Base-by-base conservation (phyloP, 108 stramenopile species). In the Cyclotella atomus region DNA sequence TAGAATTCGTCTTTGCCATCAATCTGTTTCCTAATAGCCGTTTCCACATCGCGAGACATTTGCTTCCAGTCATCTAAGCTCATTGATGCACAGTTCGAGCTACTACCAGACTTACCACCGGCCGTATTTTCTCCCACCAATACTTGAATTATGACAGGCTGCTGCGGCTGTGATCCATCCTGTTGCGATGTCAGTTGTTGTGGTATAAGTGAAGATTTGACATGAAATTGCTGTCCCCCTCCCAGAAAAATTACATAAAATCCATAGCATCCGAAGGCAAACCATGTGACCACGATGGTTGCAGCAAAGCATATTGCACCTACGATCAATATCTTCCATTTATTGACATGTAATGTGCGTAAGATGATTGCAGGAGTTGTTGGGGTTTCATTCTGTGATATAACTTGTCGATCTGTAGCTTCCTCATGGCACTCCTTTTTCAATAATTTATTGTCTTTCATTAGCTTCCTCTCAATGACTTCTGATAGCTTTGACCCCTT, bases 221-320 rank as follows among this genome's bases (percentile, higher is more conserved):
- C n/a, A n/a, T n/a, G n/a, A n/a, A n/a, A n/a, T n/a, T n/a, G n/a
- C n/a, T n/a, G n/a, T n/a, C n/a, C n/a, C n/a, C n/a, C 66, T 43
- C 57, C 70, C 0, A 77, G 25, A 53, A 81, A 46, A 10, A 81
- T 38, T 4, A 81, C 47, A 32, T 81, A 81, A 32, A 81, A 81
- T 0, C 80, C 80, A 28, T 77, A 81, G 47, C 80, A 81, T 6
- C 80, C 80, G 0, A 81, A 38, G 43, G 59, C 71, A 66, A 71
- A 64, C 80, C 80, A 81, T 70, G 70, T n/a, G n/a, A n/a, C 28
- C 47, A 77, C 41, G 49, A 70, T 71, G 45, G 68, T 60, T 16
- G 60, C 27, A 9, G 57, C 36, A 19, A 46, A 54, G 28, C 17
- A 62, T 21, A 61, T 30, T 19, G 62, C 60, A 23, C 62, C 21